Conservation (phyloP, 129 eudicot genomes). For the Tagetes patula region DNA sequence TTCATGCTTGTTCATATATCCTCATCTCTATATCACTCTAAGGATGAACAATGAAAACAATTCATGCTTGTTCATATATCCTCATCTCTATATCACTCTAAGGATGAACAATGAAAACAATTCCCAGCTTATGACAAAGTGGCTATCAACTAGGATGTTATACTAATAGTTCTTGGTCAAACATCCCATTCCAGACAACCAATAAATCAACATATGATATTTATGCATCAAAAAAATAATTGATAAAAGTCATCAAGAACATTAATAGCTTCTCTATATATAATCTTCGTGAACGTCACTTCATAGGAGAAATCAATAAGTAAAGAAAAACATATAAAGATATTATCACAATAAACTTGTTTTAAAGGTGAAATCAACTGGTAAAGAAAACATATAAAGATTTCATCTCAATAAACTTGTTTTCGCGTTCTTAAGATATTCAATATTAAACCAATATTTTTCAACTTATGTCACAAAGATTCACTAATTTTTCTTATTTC, state of each 20-base stretch:
- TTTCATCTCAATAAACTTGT: neutral
- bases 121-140: constrained; percentile 3
- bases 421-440: neutral
- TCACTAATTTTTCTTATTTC: neutral
- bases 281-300: neutral
- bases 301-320: neutral
- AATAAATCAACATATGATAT: neutral
- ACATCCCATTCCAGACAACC: constrained; percentile 22
- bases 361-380: neutral
- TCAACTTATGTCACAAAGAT: neutral
- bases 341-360: no score
- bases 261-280: no score
- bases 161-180: neutral
- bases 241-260: no score
- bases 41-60: neutral
- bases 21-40: neutral
- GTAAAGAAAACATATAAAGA: neutral
- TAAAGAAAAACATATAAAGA: no score
- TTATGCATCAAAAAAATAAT: neutral
- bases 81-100: neutral
- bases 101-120: neutral
- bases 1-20: neutral
- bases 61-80: neutral
- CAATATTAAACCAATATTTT: neutral
- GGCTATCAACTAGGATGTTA: constrained; percentile 3